Evolutionary conservation across 352 stramenopile species (phyloP), one percentile per base, ranked within the genome.

Genomic region (Phytopythium chamaehyphon): DNA sequence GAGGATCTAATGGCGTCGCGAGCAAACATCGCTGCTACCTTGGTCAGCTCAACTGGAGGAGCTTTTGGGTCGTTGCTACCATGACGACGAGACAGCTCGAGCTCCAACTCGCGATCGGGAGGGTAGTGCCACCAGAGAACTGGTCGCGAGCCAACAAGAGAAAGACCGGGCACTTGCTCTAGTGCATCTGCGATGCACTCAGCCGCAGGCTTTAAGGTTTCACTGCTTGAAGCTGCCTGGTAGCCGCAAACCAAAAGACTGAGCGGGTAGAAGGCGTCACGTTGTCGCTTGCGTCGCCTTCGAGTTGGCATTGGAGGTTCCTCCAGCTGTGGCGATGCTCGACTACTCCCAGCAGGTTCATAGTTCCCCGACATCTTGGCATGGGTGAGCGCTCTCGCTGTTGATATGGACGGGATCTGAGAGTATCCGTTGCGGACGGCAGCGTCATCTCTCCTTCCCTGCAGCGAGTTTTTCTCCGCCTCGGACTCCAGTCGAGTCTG

Each of bases 381-480:
- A 18, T 55, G 54, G 53, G 56, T 33, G n/a, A 92, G 50, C 1
- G 82, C 82, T 26, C 82, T 49, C 15, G 69, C 47, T 15, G 46
- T 72, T 22, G 83, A 90, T 47, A 93, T 70, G 18, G 77, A 90
- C 63, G 84, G 79, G 46, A 93, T 88, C 52, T 93, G 83, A 16
- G 65, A 87, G 48, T 86, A 89, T 4, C 83, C 83, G 35, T 86
- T 59, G 8, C 55, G 71, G 42, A 93, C 86, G 10, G 79, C 69
- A 11, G 57, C 44, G 26, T 86, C 64, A 40, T 93, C 83, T 28
- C 76, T 61, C 36, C 83, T 55, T 33, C 64, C 75, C 6, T 59
- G 60, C 10, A 93, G 62, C 2, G 46, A 35, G n/a, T 73, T 68
- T 18, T 26, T 42, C 16, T 66, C 54, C 18, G 59, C 38, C 5